Evolutionary conservation across 1,139 yeast genomes (phyloP).

Genomic region (Candida sanyaensis): DNA sequence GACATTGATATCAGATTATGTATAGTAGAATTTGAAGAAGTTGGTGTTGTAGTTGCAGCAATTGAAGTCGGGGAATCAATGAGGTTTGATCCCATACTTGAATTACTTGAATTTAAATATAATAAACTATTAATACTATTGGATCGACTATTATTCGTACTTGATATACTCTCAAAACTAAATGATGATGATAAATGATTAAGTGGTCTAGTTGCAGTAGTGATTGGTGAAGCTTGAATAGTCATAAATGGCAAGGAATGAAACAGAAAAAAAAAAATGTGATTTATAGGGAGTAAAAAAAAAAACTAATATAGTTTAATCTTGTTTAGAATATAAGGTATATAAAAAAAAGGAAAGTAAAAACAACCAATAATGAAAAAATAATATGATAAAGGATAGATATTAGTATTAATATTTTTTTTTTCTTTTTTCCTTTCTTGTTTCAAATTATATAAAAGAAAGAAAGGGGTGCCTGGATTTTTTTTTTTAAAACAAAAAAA

Average conservation of each 20-base stretch:
- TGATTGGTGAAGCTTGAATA: background rate
- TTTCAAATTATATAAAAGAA: background rate
- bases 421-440: background rate
- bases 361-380: background rate
- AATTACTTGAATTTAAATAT: background rate
- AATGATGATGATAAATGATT: slow-evolving; percentile 1
- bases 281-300: background rate
- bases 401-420: background rate
- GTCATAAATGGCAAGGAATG: slow-evolving; percentile 1
- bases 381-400: background rate
- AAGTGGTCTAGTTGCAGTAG: background rate
- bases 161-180: slow-evolving; percentile 3
- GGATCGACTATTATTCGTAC: slow-evolving; percentile 2
- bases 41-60: slow-evolving; percentile 2
- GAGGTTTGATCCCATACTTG: slow-evolving; percentile 5
- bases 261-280: background rate
- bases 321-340: background rate
- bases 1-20: background rate
- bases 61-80: background rate
- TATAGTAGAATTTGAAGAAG: background rate
- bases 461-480: background rate
- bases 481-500: background rate
- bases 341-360: background rate
- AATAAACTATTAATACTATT: slow-evolving; percentile 2
- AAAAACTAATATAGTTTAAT: background rate